Percentiles rank a stretch among this genome's conserved stretches.
Conservation (phyloP, 2,329 filamentous ascomycete genomes). For the Xylariaceae sp. region DNA sequence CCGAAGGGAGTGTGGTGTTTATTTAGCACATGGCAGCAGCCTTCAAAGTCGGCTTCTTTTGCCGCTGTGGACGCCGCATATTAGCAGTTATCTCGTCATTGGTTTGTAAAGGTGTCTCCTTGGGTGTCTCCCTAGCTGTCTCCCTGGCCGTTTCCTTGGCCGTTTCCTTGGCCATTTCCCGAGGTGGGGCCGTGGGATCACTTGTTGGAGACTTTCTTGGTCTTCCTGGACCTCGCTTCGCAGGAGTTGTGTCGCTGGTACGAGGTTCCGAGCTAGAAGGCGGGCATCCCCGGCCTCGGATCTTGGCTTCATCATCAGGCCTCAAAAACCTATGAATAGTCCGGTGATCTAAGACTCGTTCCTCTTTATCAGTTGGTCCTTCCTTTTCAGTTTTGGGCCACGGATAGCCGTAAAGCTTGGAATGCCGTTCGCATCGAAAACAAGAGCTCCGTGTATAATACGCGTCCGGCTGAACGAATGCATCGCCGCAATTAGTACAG, state of each 20-base stretch:
- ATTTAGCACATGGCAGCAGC: conserved; percentile 12
- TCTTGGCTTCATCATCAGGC: conserved; percentile 58
- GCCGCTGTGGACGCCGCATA: conserved; percentile 20
- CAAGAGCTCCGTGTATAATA: conserved; percentile 83
- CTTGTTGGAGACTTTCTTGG: conserved; percentile 19
- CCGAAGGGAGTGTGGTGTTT: background rate
- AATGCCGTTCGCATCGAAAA: conserved; percentile 89
- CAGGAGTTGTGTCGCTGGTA: conserved; percentile 1
- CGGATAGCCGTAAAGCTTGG: conserved; percentile 86
- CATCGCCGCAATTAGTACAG: conserved; percentile 74
- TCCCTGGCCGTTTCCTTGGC: too few relatives aligned
- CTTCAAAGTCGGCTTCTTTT: conserved; percentile 22
- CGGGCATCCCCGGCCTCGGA: conserved; percentile 38
- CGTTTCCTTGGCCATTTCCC: too few relatives aligned
- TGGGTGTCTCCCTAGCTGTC: background rate
- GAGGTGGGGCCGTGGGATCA: too few relatives aligned
- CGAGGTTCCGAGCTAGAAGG: background rate
- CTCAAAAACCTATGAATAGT: conserved; percentile 78
- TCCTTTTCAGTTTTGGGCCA: conserved; percentile 94
- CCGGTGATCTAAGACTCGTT: conserved; percentile 76
- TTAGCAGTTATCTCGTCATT: conserved; percentile 13
- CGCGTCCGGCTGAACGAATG: conserved; percentile 83
- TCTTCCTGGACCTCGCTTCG: conserved; percentile 24
- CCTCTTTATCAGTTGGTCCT: conserved; percentile 65
- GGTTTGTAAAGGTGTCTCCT: conserved; percentile 9